phyloP scores from a whole-genome alignment of 2,329 filamentous ascomycete genomes.

The Colletotrichum agaves region DNA sequence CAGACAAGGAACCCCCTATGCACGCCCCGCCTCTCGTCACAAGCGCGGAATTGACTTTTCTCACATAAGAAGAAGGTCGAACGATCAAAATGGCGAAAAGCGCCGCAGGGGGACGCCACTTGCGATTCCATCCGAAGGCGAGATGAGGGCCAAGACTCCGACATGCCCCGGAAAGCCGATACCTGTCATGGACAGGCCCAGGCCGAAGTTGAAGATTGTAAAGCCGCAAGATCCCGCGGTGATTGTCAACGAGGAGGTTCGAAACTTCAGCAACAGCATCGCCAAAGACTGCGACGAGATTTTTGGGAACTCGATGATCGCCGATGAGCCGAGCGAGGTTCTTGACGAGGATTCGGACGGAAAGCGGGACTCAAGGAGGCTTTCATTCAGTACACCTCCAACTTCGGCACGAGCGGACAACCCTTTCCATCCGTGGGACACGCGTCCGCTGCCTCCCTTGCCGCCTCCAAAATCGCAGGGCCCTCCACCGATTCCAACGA shows the following conservation, averaged over 20 bases:
- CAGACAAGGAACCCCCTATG: slow-evolving; percentile 53
- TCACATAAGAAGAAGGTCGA: slow-evolving; percentile 53
- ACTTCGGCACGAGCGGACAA: slow-evolving; percentile 44
- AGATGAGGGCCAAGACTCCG: slow-evolving; percentile 15
- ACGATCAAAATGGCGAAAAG: slow-evolving; percentile 33
- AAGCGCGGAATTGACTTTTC: slow-evolving; percentile 68
- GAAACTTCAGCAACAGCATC: slow-evolving; percentile 85
- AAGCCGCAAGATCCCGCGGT: slow-evolving; percentile 38
- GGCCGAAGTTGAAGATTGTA: slow-evolving; percentile 42
- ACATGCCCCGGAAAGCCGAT: slow-evolving; percentile 21
- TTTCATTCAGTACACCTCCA: slow-evolving; percentile 54
- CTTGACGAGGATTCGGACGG: slow-evolving; percentile 46
- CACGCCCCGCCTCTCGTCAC: slow-evolving; percentile 56
- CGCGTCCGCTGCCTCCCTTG: slow-evolving; percentile 63
- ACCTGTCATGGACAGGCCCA: slow-evolving; percentile 34
- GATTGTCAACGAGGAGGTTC: slow-evolving; percentile 76
- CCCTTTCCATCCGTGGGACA: slow-evolving; percentile 53
- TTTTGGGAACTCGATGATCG: slow-evolving; percentile 75
- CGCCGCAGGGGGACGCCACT: slow-evolving; percentile 10
- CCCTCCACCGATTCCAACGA: background rate
- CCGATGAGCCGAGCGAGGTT: slow-evolving; percentile 46
- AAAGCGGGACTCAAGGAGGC: slow-evolving; percentile 52
- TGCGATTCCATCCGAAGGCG: background rate
- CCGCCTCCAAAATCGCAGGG: slow-evolving; percentile 43
- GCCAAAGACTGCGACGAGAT: slow-evolving; percentile 89